Evolutionary conservation across 2,329 filamentous ascomycete species (phyloP).

Genomic region (Colletotrichum aenigma): DNA sequence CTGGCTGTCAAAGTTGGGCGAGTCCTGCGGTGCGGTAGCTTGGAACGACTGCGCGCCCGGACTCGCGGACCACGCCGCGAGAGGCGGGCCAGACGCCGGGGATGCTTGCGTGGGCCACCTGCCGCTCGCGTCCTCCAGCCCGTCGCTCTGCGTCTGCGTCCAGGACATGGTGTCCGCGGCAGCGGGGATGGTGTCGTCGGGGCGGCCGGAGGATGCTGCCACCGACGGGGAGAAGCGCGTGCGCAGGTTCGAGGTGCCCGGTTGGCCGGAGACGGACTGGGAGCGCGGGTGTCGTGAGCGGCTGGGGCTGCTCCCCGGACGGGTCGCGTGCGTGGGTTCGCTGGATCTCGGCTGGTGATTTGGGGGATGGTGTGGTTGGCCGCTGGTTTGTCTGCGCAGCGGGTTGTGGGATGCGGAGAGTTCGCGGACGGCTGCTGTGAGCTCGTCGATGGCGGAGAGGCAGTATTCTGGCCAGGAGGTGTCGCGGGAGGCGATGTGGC

Average conservation of each 20-base stretch:
- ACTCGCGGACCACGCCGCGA: background rate
- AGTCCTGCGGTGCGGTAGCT: background rate
- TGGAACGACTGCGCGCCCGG: background rate
- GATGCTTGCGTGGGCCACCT: background rate
- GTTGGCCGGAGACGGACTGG: background rate
- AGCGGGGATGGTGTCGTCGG: background rate
- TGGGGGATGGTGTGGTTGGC: background rate
- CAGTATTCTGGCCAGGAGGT: constrained; percentile 38
- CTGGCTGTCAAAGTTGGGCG: background rate
- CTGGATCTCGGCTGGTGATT: background rate
- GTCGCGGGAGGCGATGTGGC: constrained; percentile 30
- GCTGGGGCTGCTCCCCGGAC: background rate
- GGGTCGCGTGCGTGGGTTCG: background rate
- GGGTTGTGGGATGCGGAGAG: constrained; percentile 4
- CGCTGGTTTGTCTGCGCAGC: background rate
- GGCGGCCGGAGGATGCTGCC: background rate
- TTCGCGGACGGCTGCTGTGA: constrained; percentile 32
- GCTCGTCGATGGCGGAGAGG: constrained; percentile 33
- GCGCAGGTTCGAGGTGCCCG: background rate
- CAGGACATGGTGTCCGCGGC: background rate
- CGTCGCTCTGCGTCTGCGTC: background rate
- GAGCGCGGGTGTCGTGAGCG: background rate
- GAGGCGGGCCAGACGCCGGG: background rate
- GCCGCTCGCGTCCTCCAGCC: background rate
- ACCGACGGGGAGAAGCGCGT: constrained; percentile 3